phyloP scores from a whole-genome alignment of 495 filamentous ascomycete genomes.

The Tuber brumale region DNA sequence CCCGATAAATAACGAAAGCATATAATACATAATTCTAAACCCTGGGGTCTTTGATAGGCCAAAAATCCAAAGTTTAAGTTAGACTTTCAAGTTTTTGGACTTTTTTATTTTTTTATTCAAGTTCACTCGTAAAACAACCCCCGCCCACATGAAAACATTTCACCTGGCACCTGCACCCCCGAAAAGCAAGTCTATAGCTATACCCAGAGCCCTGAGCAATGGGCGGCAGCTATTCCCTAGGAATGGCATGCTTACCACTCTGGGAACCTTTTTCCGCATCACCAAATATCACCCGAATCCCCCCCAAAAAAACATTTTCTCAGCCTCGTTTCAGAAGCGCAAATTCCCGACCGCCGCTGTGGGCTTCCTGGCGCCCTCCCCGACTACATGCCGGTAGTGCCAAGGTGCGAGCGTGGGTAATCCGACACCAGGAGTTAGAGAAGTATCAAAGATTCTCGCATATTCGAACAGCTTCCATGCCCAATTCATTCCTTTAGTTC shows the following conservation, averaged over 20 bases:
- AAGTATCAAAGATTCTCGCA: background rate
- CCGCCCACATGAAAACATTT: no score
- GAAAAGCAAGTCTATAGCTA: background rate
- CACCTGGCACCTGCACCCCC: no score
- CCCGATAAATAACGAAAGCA: no score
- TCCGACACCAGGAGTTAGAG: background rate
- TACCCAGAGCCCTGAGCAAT: background rate
- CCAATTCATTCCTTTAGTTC: background rate
- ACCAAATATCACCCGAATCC: background rate
- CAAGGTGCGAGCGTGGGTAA: background rate
- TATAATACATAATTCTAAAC: no score
- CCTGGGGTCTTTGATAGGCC: no score
- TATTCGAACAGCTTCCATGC: background rate
- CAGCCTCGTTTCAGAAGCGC: background rate
- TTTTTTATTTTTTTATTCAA: no score
- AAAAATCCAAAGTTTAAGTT: no score
- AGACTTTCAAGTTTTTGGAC: no score
- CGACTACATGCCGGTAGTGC: background rate
- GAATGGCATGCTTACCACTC: background rate
- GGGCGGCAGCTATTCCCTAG: background rate
- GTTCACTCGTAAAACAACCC: background rate
- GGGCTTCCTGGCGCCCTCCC: background rate
- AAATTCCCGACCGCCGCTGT: background rate
- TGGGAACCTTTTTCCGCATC: background rate
- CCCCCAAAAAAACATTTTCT: background rate